Evolutionary conservation across 108 stramenopile species (phyloP), one percentile per base, ranked within the genome.

Genomic region (Nannochloropsis granulata): DNA sequence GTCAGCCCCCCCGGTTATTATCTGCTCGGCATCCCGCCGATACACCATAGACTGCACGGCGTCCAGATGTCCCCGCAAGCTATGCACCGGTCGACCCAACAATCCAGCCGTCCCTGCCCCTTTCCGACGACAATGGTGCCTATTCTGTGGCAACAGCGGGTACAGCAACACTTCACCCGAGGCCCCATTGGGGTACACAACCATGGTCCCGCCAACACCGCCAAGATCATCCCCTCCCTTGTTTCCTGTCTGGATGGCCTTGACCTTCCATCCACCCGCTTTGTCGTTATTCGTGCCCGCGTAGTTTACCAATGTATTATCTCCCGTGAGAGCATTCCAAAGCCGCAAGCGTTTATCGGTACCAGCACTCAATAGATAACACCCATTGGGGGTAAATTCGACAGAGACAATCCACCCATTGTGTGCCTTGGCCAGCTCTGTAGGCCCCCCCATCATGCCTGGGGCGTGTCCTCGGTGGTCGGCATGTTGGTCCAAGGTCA

Each of bases 231-330:
- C 2, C 21, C 56, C 56, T 71, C 56, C n/a, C 56, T n/a, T 71
- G 56, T 10, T n/a, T 5, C 21, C 56, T n/a, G 56, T 71, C 56
- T 71, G 56, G n/a, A 71, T 71, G 0, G 56, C 56, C n/a, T 71
- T 71, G 16, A 71, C n/a, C 56, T 71, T 71, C 56, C 56, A 71
- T 71, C 56, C 56, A 16, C 16, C 7, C n/a, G 56, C 56, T 16
- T n/a, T 71, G n/a, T 71, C 56, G 86, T 87, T 87, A 43, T 81
- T 45, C 12, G 86, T 87, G 8, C 45, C 26, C 34, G 83, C 45
- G 46, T 87, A 87, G 80, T 87, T 83, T 8, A 80, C 81, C 83
- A 87, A 80, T n/a, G 86, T 83, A 80, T 87, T 87, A 21, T 45
- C 13, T 21, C 86, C 86, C 11, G 83, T 78, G 9, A 43, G 25